These are phyloP conservation scores for Pseudogymnoascus sp. DNA, from an alignment of 2,329 filamentous ascomycete species.

Conservation along the genomic window DNA sequence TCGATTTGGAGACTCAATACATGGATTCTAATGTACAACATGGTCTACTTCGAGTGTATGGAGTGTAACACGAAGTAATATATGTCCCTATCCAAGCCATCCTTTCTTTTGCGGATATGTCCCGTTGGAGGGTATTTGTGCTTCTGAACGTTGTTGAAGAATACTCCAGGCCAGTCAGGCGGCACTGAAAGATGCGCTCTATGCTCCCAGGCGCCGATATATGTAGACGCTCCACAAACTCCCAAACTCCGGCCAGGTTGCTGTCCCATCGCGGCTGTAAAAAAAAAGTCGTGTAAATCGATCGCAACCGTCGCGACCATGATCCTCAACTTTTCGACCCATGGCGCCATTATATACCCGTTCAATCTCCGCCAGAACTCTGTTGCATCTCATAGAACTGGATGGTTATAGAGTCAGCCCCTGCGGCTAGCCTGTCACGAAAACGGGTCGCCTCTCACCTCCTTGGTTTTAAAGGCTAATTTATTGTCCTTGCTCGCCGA, in stretches of 20 bases:
- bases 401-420: neutral
- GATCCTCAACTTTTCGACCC: neutral
- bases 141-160: neutral
- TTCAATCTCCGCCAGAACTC: neutral
- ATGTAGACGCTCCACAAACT: neutral
- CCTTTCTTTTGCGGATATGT: neutral
- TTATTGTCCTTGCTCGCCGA: neutral
- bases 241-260: neutral
- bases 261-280: neutral
- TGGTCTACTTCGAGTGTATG: neutral
- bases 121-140: neutral
- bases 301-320: neutral
- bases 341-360: neutral
- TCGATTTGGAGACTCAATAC: neutral
- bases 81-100: neutral
- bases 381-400: slow-evolving; percentile 9
- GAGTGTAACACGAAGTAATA: neutral
- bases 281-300: neutral
- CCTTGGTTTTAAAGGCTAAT: slow-evolving; percentile 1
- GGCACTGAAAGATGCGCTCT: neutral
- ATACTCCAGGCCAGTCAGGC: neutral
- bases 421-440: neutral
- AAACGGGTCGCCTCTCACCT: slow-evolving; percentile 8
- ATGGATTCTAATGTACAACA: neutral
- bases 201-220: neutral